A percentile compares a stretch with the other conserved stretches of the same genome.
phyloP scores from a whole-genome alignment of 768 basidiomycete species.

The Megacollybia marginata region DNA sequence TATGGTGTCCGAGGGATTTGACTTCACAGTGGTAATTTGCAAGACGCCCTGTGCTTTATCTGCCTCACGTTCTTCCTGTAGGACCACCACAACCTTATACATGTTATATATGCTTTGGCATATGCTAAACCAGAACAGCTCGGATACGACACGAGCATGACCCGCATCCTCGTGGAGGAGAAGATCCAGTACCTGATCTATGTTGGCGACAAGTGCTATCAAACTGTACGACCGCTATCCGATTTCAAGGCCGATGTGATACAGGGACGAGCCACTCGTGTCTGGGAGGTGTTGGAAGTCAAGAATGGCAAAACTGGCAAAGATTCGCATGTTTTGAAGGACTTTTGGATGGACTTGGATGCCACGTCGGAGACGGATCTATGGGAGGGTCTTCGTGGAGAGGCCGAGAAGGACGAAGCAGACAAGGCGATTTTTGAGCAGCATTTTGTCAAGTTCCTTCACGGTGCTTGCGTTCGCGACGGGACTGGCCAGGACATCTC shows the following conservation, averaged over 20 bases:
- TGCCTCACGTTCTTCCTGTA: no score
- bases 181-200: slow-evolving; percentile 2
- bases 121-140: slow-evolving; percentile 5
- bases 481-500: not conserved
- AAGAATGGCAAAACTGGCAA: not conserved
- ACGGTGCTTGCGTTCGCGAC: not conserved
- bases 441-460: not conserved
- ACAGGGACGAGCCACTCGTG: slow-evolving; percentile 4
- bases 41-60: no score
- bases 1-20: no score
- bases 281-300: slow-evolving; percentile 4
- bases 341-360: not conserved
- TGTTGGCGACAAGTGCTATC: slow-evolving; percentile 3
- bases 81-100: not conserved
- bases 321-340: not conserved
- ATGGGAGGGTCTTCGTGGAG: not conserved
- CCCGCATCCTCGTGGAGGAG: not conserved
- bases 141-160: slow-evolving; percentile 9
- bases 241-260: slow-evolving; percentile 2
- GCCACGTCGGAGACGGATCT: not conserved
- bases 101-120: not conserved
- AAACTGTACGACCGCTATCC: not conserved
- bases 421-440: not conserved
- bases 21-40: no score
- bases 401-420: not conserved